Evolutionary conservation across 306 rosid genomes (phyloP).

Genomic region (Dalbergia oliveri): DNA sequence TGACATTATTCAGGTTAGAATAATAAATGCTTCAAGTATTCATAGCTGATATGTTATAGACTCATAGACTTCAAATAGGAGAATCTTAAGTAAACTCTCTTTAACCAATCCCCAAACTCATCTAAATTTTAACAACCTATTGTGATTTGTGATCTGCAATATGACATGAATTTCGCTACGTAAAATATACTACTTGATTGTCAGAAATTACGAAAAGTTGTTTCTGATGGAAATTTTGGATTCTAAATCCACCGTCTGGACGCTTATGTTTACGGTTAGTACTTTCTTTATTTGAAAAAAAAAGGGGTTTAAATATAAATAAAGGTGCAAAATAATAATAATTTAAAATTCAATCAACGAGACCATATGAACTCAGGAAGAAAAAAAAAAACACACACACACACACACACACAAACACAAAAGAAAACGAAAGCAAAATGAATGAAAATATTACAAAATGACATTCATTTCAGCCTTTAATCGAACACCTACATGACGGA

Average conservation of each 20-base stretch:
- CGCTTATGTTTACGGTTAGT: conserved; percentile 2
- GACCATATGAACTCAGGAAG: neutral
- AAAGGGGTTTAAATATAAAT: conserved; percentile 27
- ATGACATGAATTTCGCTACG: conserved; percentile 40
- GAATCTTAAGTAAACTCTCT: neutral
- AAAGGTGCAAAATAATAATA: conserved; percentile 9
- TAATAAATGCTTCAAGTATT: neutral
- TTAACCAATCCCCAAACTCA: neutral
- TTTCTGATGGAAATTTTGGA: neutral
- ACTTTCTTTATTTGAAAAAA: neutral
- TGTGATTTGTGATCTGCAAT: conserved; percentile 15
- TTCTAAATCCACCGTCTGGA: conserved; percentile 28
- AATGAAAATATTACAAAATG: conserved; percentile 1
- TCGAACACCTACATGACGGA: conserved; percentile 53
- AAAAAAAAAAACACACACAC: neutral
- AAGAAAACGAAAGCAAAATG: neutral
- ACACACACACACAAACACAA: too few relatives aligned
- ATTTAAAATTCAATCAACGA: conserved; percentile 14
- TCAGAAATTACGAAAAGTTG: neutral
- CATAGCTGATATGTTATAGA: conserved; percentile 7
- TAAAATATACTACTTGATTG: conserved; percentile 10
- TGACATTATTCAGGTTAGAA: neutral
- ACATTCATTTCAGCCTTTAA: conserved; percentile 49
- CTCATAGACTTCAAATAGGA: conserved; percentile 15
- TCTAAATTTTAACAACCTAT: conserved; percentile 28